Conservation (phyloP, 352 stramenopile genomes). For the Pythium chondricola region DNA sequence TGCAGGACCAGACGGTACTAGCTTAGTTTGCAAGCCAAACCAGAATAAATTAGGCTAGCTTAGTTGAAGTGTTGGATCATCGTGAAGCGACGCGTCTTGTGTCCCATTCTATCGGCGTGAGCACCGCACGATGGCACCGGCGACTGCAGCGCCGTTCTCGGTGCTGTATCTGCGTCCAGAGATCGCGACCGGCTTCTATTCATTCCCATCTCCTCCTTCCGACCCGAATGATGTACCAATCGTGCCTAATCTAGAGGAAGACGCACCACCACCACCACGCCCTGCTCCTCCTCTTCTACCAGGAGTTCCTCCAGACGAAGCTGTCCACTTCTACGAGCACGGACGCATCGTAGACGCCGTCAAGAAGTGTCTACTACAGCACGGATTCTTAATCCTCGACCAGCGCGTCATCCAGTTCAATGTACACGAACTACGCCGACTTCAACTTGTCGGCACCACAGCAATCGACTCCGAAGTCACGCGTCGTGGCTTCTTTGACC, state of each 20-base stretch:
- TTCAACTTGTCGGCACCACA: slow-evolving; percentile 19
- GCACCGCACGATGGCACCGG: not conserved
- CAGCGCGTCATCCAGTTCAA: slow-evolving; percentile 29
- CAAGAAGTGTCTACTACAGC: slow-evolving; percentile 30
- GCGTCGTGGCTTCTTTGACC: slow-evolving; percentile 30
- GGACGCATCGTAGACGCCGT: slow-evolving; percentile 35
- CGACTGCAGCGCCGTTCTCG: slow-evolving; percentile 23
- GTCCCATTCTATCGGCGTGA: not conserved
- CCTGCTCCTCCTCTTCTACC: slow-evolving; percentile 16
- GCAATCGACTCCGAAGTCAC: slow-evolving; percentile 4
- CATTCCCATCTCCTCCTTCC: too few species aligned
- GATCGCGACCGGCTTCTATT: slow-evolving; percentile 49
- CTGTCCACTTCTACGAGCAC: slow-evolving; percentile 30
- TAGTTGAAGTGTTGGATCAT: not conserved
- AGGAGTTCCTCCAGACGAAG: slow-evolving; percentile 34
- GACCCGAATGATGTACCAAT: too few species aligned
- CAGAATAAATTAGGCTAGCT: not conserved
- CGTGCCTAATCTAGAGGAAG: too few species aligned
- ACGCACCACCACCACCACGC: too few species aligned
- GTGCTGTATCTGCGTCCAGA: slow-evolving; percentile 54
- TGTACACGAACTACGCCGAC: slow-evolving; percentile 23
- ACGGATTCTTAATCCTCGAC: slow-evolving; percentile 52
- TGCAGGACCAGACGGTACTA: not conserved
- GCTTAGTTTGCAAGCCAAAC: not conserved
- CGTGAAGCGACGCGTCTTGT: slow-evolving; percentile 13